phyloP scores from a whole-genome alignment of 441 rosid genomes.

The Adansonia madagascariensis region DNA sequence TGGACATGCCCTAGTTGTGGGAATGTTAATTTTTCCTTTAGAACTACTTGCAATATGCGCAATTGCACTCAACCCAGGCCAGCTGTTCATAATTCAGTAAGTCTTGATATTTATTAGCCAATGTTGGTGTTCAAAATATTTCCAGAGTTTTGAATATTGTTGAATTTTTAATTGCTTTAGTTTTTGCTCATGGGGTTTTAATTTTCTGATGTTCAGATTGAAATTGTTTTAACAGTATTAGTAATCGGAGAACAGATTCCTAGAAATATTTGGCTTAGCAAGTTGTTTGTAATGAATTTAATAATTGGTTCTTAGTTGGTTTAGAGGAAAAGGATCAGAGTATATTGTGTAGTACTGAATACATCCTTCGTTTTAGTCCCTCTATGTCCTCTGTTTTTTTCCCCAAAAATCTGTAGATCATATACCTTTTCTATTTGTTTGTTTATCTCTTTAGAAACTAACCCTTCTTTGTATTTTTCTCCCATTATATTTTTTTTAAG shows the following conservation, averaged over 20 bases:
- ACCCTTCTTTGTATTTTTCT: not conserved
- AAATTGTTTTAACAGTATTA: not conserved
- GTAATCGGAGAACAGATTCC: not conserved
- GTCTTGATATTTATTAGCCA: slow-evolving; percentile 14
- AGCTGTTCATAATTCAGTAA: slow-evolving; percentile 82
- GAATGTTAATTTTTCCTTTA: slow-evolving; percentile 92
- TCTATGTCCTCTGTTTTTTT: not conserved
- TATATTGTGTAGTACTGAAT: not conserved
- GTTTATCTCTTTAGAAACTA: not conserved
- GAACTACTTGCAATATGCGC: slow-evolving; percentile 99
- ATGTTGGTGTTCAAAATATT: not conserved
- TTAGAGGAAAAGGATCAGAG: not conserved
- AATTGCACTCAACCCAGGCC: slow-evolving; percentile 97
- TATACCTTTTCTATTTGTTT: not conserved
- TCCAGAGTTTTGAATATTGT: not conserved
- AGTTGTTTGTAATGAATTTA: slow-evolving; percentile 12
- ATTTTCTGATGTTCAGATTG: not conserved
- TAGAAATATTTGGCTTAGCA: not conserved
- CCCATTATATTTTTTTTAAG: not conserved
- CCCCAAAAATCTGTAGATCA: not conserved
- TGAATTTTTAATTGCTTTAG: not conserved
- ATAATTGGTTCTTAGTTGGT: not conserved
- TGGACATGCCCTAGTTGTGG: slow-evolving; percentile 99
- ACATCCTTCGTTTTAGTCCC: not conserved
- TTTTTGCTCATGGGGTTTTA: not conserved